Evolutionary conservation across 2,329 filamentous ascomycete genomes (phyloP), one percentile per base, ranked within the genome.

Genomic region (Fusarium pseudoanthophilum): DNA sequence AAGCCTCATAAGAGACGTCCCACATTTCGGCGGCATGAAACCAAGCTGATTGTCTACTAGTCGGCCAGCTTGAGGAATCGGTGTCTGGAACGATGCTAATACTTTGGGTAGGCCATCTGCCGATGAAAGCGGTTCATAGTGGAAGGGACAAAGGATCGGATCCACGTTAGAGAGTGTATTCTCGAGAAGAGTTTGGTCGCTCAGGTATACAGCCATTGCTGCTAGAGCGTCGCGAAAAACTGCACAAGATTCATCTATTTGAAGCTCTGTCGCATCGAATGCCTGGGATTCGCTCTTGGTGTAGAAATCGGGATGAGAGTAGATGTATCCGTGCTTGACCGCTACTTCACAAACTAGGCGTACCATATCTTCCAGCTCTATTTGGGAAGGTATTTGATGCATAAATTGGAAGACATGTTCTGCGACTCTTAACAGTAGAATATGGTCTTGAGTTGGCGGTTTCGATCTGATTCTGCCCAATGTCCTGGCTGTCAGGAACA

Each of bases 231-330:
- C 64, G 2, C 34, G 45, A 0, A 67, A 20, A 14, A 30, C 21
- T 9, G 3, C 14, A 20, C 34, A 60, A 6, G 46, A 30, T 21
- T 28, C 62, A 28, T 67, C 40, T 2, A 37, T 7, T 11, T 15
- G 14, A 28, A 11, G n/a, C 2, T 24, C 4, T 18, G 26, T n/a
- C 1, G 10, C 8, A 21, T 36, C 11, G 18, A 32, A 37, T 2
- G n/a, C 7, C 6, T 2, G 11, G 0, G 3, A 1, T 7, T 15
- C 15, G 2, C 24, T 8, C 2, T 56, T 42, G 9, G 16, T 11
- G 18, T 53, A 67, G 24, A 67, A 61, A 10, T 67, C 39, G 10
- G 55, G 55, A 32, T 64, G 53, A 4, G 59, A 32, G 8, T 60
- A 2, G 4, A 67, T 67, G 14, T 26, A 52, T 10, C 45, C 64